Evolutionary conservation across 768 basidiomycete species (phyloP).

Genomic region (Cystofilobasidium macerans): DNA sequence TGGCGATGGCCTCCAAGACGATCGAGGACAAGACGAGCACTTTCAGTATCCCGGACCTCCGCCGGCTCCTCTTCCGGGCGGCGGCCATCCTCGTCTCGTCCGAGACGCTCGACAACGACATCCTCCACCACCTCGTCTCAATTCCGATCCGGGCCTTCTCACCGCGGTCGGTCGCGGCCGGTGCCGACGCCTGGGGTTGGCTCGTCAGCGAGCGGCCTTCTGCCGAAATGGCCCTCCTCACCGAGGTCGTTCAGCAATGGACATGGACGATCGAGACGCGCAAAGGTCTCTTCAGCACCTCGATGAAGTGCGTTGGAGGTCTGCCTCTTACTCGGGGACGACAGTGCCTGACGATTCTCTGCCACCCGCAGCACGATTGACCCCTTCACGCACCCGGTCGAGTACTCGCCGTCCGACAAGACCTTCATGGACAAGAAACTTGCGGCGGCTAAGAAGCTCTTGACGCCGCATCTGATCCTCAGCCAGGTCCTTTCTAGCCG

Average conservation of each 20-base stretch:
- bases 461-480: constrained; percentile 72
- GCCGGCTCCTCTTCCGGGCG: constrained; percentile 73
- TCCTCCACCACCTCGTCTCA: constrained; percentile 74
- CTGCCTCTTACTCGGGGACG: constrained; percentile 1
- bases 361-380: constrained; percentile 56
- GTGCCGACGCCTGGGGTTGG: constrained; percentile 95
- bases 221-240: constrained; percentile 70
- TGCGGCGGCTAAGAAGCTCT: constrained; percentile 57
- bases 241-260: constrained; percentile 81
- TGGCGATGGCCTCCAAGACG: constrained; percentile 55
- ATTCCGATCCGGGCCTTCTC: constrained; percentile 84
- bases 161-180: constrained; percentile 70
- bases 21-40: constrained; percentile 60
- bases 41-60: constrained; percentile 70
- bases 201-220: constrained; percentile 73
- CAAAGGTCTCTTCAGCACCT: constrained; percentile 70
- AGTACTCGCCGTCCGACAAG: constrained; percentile 83
- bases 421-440: constrained; percentile 63
- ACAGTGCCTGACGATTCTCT: neutral
- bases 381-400: constrained; percentile 74
- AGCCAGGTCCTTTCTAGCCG: constrained; percentile 82
- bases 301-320: constrained; percentile 57
- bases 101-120: constrained; percentile 59
- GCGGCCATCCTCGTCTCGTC: constrained; percentile 65
- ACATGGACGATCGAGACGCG: constrained; percentile 61